phyloP scores from a whole-genome alignment of 2,329 filamentous ascomycete species.

The Elsinoe perseae region DNA sequence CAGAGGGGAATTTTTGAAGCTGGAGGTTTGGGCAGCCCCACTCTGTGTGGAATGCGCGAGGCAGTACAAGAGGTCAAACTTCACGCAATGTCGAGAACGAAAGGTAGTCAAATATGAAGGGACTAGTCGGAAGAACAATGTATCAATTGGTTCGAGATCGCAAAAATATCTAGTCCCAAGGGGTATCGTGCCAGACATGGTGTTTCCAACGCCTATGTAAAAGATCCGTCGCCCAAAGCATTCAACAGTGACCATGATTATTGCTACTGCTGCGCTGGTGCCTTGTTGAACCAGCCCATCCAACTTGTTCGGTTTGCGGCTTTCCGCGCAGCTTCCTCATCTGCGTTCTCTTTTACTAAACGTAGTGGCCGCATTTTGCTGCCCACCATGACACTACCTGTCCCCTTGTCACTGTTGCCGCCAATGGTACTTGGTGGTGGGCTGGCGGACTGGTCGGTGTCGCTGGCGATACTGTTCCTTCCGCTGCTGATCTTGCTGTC shows the following conservation, averaged over 20 bases:
- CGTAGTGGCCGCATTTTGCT: slow-evolving; percentile 76
- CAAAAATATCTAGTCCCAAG: slow-evolving; percentile 14
- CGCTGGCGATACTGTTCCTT: slow-evolving; percentile 27
- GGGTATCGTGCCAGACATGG: slow-evolving; percentile 14
- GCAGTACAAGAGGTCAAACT: neutral
- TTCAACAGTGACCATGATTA: neutral
- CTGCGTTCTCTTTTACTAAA: slow-evolving; percentile 66
- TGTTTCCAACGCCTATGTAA: slow-evolving; percentile 6
- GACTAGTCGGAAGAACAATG: neutral
- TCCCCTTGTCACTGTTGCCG: slow-evolving; percentile 25
- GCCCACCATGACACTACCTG: slow-evolving; percentile 41
- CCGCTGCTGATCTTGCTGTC: slow-evolving; percentile 25
- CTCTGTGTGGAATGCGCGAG: neutral
- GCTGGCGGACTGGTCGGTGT: slow-evolving; percentile 41
- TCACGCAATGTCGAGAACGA: neutral
- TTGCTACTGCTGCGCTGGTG: neutral
- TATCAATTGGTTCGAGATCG: neutral
- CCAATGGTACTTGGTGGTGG: slow-evolving; percentile 52
- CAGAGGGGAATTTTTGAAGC: slow-evolving; percentile 10
- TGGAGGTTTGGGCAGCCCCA: neutral
- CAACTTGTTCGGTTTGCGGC: slow-evolving; percentile 40
- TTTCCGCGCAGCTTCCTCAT: slow-evolving; percentile 35
- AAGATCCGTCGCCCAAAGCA: neutral
- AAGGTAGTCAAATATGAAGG: neutral
- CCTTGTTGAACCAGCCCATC: slow-evolving; percentile 42